These are phyloP conservation scores for Capsicum baccatum DNA, from an alignment of 257 asterid species.

Conservation along the genomic window DNA sequence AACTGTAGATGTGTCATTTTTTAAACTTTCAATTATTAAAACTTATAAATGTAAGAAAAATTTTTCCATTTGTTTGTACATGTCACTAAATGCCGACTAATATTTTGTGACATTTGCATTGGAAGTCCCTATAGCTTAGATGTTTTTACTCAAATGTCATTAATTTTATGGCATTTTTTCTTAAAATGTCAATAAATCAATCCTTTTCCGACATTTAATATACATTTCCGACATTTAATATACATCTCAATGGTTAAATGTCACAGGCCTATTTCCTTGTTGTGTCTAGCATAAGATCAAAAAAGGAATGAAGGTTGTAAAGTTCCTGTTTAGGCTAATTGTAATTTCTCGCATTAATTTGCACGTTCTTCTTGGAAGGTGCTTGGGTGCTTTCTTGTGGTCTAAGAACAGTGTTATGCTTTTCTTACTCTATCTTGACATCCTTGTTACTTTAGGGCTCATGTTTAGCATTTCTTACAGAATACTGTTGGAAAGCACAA, in stretches of 20 bases:
- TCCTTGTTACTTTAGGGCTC: no score
- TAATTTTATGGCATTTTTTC: background rate
- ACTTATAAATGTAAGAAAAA: background rate
- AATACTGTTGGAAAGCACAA: conserved; percentile 68
- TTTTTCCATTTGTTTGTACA: background rate
- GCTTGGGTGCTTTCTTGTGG: no score
- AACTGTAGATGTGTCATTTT: background rate
- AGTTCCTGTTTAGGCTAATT: background rate
- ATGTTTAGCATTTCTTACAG: conserved; percentile 43
- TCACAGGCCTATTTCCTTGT: background rate
- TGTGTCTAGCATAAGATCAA: background rate
- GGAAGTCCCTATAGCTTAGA: background rate
- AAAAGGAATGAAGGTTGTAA: background rate
- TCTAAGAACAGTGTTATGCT: no score
- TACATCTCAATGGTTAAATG: background rate
- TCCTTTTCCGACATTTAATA: background rate
- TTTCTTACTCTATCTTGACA: no score
- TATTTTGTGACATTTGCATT: background rate
- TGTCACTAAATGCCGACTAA: no score
- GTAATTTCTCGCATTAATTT: no score
- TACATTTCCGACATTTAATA: no score
- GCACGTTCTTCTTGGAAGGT: no score
- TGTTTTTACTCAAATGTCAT: background rate
- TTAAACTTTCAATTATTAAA: background rate
- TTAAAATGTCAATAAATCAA: background rate